phyloP scores from a whole-genome alignment of 257 asterid species.

The Petunia secreta region DNA sequence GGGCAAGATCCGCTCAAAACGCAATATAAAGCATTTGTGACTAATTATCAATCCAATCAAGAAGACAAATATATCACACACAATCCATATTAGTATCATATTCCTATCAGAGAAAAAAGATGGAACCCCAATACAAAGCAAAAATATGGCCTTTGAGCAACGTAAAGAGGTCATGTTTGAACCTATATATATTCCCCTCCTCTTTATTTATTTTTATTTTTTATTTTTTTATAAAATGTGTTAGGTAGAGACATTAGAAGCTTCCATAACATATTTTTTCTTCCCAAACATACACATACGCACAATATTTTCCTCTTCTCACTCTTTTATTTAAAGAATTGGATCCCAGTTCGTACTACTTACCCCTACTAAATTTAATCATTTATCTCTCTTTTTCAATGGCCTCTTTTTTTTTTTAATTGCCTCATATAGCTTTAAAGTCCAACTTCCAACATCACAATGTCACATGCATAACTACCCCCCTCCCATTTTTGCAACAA shows the following conservation, averaged over 20 bases:
- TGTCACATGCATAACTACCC: slow-evolving; percentile 23
- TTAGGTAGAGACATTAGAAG: slow-evolving; percentile 77
- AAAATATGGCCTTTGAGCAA: slow-evolving; percentile 42
- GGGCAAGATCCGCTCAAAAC: slow-evolving; percentile 12
- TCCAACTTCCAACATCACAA: slow-evolving; percentile 1
- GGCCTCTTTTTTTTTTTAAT: neutral
- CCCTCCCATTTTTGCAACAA: neutral
- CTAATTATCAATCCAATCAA: neutral
- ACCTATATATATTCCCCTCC: slow-evolving; percentile 20
- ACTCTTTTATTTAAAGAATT: neutral
- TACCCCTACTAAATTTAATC: neutral
- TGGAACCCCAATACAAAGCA: neutral
- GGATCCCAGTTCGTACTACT: neutral
- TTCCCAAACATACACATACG: neutral
- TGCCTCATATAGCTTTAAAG: slow-evolving; percentile 8
- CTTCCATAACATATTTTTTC: slow-evolving; percentile 50
- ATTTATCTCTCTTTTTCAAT: neutral
- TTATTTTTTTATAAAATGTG: slow-evolving; percentile 46
- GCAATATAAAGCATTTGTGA: neutral
- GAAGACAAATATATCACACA: neutral
- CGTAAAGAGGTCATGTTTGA: slow-evolving; percentile 40
- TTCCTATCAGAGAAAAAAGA: neutral
- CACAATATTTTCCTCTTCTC: slow-evolving; percentile 12
- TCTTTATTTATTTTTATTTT: slow-evolving; percentile 24
- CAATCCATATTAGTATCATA: neutral